These are phyloP conservation scores for Leucaena leucocephala DNA, from an alignment of 306 rosid genomes.

Conservation along the genomic window DNA sequence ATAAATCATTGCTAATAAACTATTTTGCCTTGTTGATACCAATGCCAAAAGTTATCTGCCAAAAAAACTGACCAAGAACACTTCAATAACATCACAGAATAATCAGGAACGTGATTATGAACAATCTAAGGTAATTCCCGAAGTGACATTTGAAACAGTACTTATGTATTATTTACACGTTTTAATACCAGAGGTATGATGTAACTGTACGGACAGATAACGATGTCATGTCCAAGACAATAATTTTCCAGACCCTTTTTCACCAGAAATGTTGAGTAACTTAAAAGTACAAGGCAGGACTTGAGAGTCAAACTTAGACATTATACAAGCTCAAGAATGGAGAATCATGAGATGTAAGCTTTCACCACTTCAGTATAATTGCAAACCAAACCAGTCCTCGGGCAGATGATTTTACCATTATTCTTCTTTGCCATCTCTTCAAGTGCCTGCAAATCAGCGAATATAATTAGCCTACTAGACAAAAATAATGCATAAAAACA, in stretches of 20 bases:
- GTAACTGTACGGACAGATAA: slow-evolving; percentile 21
- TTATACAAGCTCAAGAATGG: slow-evolving; percentile 10
- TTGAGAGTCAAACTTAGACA: slow-evolving; percentile 1
- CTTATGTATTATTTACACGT: slow-evolving; percentile 41
- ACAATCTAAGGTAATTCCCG: neutral
- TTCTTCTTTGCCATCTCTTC: slow-evolving; percentile 97
- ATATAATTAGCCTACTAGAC: slow-evolving; percentile 17
- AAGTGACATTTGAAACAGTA: slow-evolving; percentile 26
- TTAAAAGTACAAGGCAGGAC: slow-evolving; percentile 25
- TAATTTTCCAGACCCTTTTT: slow-evolving; percentile 34
- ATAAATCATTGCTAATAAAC: neutral
- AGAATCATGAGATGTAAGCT: slow-evolving; percentile 74
- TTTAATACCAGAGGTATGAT: slow-evolving; percentile 25
- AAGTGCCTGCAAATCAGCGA: slow-evolving; percentile 72
- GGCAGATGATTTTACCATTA: slow-evolving; percentile 78
- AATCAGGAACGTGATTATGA: neutral
- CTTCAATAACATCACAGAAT: neutral
- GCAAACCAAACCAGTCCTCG: slow-evolving; percentile 73
- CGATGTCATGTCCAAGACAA: slow-evolving; percentile 11
- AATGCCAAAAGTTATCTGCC: neutral
- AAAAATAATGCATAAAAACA: neutral
- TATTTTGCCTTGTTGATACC: neutral
- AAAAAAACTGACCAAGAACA: neutral
- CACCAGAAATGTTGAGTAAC: slow-evolving; percentile 14
- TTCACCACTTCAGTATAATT: slow-evolving; percentile 73